Base-by-base conservation (phyloP, 306 rosid genomes). In the Gastrolobium bilobum region DNA sequence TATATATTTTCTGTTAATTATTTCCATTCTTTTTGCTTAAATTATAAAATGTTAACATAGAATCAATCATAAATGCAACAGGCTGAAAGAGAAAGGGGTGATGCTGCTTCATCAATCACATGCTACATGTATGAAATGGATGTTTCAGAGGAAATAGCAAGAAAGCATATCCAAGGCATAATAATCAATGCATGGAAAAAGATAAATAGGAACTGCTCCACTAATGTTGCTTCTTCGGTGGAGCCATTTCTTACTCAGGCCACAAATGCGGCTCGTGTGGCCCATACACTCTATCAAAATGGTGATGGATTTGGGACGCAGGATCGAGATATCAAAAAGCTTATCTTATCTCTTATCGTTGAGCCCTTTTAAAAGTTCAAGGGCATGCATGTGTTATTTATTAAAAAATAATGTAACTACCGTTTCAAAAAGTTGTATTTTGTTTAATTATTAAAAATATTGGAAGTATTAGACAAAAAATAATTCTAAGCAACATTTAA, bases 1-100 rank as follows among this genome's bases (percentile, higher is more conserved):
- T 20, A 20, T 20, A 20, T 20, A 20, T 20, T 2, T 51, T 4
- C 26, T 20, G 1, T 20, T 20, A 20, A 20, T 20, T 20, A 20
- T 60, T 40, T 38, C 0, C 30, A 9, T 46, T 13, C 0, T 8
- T 9, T 15, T 8, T 0, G 5, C 6, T 1, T n/a, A 10, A 7
- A 11, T 59, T 31, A 2, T 2, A 31, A 1, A 6, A 2, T 13
- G 1, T 4, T 42, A 50, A 71, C 10, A 3, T 51, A 6, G 10
- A 52, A 15, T 4, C 11, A 47, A 1, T 31, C 3, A 3, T 7
- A 2, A 13, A 15, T 66, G 13, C 6, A 73, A 13, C 82, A 87
- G 93, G 91, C 89, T 3, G 96, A 91, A 68, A 76, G 57, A 50
- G 88, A 89, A 79, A 85, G 90, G 60, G 96, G 96, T 0, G 96